Evolutionary conservation across 129 eudicot species (phyloP).

Genomic region (Centella asiatica): DNA sequence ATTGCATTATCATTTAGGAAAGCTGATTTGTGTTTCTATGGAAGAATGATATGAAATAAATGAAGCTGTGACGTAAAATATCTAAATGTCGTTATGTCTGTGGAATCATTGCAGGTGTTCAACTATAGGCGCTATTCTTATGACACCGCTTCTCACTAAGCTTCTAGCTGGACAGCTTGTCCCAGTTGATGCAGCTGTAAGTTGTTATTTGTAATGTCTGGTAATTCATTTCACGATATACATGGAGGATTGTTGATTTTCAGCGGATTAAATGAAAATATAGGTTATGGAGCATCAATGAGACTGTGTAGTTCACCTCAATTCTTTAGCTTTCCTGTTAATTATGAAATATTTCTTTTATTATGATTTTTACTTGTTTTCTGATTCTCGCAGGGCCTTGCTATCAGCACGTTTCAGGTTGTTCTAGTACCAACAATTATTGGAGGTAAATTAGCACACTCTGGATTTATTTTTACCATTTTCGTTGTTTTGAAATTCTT

Average conservation of each 20-base stretch:
- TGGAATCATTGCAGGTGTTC: conserved; percentile 64
- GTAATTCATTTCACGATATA: not conserved
- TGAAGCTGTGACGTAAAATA: not conserved
- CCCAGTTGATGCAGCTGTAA: conserved; percentile 99
- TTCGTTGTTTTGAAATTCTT: not conserved
- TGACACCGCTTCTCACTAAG: conserved; percentile 96
- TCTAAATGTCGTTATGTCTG: conserved; percentile 8
- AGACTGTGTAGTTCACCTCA: no score
- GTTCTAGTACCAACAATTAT: conserved; percentile 83
- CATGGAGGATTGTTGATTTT: not conserved
- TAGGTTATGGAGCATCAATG: no score
- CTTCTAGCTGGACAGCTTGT: conserved; percentile 98
- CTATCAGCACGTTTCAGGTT: conserved; percentile 94
- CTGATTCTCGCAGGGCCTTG: conserved; percentile 71
- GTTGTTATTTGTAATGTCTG: conserved; percentile 18
- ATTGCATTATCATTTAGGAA: no score
- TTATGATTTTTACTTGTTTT: not conserved
- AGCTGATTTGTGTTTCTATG: not conserved
- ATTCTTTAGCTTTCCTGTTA: not conserved
- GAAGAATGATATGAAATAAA: not conserved
- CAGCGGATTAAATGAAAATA: not conserved
- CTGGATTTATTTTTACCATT: not conserved
- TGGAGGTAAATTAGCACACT: conserved; percentile 61
- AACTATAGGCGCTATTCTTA: conserved; percentile 90
- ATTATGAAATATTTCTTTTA: not conserved